Base-by-base conservation (phyloP, 495 filamentous ascomycete species). In the Penicillium cinerascens region DNA sequence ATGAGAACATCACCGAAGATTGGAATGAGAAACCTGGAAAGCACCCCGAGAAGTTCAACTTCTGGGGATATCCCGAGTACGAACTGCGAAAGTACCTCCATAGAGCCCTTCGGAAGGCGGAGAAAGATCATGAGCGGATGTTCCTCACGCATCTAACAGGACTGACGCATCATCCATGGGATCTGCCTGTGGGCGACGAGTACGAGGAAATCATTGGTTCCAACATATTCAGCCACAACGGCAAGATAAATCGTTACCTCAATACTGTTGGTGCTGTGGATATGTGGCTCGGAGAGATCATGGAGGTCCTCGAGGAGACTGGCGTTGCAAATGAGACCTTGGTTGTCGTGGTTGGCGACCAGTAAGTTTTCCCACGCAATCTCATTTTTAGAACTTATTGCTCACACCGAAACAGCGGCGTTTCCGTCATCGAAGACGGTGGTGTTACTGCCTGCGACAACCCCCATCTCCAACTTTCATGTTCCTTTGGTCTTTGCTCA, bases 81-180 rank as follows among this genome's bases (percentile, higher is more conserved):
- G 63, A 67, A 22, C 48, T 75, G 6, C 57, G 65, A n/a, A 55
- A 54, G 0, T 76, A 76, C 44, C 65, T 75, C 42, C 51, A 58
- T 5, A 61, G 73, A 22, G 52, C 70, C 4, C 62, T 76, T 41
- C 42, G 58, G 1, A 39, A 64, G 11, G 69, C 73, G 0, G 65
- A 73, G 38, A 49, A 63, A 46, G 60, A 63, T 17, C 59, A 69
- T 21, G 62, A 72, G 51, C 68, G 73, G 6, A 21, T 75, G 11
- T 76, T 76, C 50, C 47, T 76, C 16, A 67, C 66, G 10, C 72
- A 76, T 44, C 40, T 76, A 36, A 76, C 73, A 6, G 69, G 69
- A 16, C 69, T 68, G 21, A 74, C 69, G 1, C 73, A 76, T 47
- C 68, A 75, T 38, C 72, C 73, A 0, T 76, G 65, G 65, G 56